A percentile compares a stretch with the other conserved stretches of the same genome.
These are phyloP conservation scores for Cryphonectria radicalis DNA, from an alignment of 2,329 filamentous ascomycete genomes.

Conservation along the genomic window DNA sequence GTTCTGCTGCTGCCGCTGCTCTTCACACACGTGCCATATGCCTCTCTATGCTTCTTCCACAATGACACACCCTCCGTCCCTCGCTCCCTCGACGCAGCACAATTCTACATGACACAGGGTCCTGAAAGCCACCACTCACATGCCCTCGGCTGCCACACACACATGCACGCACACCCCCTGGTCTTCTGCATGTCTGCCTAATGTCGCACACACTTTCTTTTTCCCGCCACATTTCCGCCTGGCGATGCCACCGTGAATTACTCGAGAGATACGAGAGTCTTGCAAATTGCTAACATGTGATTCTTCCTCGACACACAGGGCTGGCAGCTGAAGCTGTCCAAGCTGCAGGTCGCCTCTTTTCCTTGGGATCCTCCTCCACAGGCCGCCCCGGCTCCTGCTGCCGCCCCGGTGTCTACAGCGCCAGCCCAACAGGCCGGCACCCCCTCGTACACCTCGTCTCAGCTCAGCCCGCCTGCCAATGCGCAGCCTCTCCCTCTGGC, in stretches of 20 bases:
- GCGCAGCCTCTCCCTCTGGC: slow-evolving; percentile 37
- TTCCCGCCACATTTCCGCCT: neutral
- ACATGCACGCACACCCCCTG: neutral
- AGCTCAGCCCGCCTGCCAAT: slow-evolving; percentile 41
- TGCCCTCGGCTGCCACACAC: neutral
- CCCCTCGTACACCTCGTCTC: slow-evolving; percentile 40
- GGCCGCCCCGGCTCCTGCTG: slow-evolving; percentile 45
- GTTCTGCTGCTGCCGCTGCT: slow-evolving; percentile 12
- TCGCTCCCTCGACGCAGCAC: slow-evolving; percentile 3
- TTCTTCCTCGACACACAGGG: slow-evolving; percentile 65
- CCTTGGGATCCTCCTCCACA: slow-evolving; percentile 87
- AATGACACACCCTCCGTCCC: slow-evolving; percentile 6
- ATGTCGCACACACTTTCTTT: neutral
- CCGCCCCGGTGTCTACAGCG: slow-evolving; percentile 35
- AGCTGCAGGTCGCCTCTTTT: slow-evolving; percentile 82
- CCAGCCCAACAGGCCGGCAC: slow-evolving; percentile 33
- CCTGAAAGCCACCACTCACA: neutral
- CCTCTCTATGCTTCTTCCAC: neutral
- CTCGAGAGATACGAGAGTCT: neutral
- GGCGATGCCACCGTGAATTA: neutral
- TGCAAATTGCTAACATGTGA: slow-evolving; percentile 16
- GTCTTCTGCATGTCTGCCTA: slow-evolving; percentile 11
- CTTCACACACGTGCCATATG: neutral
- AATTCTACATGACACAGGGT: slow-evolving; percentile 19
- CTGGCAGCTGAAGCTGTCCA: slow-evolving; percentile 91